A percentile compares a stretch with the other conserved stretches of the same genome.
Evolutionary conservation across 345 rosid genomes (phyloP).

Genomic region (Moringa oleifera): DNA sequence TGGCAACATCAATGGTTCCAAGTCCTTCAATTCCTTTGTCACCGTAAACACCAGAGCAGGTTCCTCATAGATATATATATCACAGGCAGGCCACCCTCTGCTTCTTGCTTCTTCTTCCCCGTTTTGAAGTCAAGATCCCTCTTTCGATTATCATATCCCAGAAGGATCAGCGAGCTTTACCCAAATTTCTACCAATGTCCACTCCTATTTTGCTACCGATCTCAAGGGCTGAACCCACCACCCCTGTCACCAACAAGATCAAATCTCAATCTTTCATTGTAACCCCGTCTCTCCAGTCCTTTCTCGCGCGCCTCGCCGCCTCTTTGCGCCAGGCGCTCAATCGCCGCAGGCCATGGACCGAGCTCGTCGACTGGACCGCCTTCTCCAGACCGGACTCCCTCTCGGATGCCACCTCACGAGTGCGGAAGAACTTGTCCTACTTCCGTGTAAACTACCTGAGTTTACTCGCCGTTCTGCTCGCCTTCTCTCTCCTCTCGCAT

Average conservation of each 20-base stretch:
- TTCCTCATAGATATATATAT: not conserved
- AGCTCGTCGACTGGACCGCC: constrained; percentile 35
- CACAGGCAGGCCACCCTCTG: not conserved
- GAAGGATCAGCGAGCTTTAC: constrained; percentile 1
- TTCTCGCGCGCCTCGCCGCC: constrained; percentile 20
- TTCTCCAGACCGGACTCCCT: constrained; percentile 40
- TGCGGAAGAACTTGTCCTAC: constrained; percentile 38
- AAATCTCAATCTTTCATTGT: constrained; percentile 36
- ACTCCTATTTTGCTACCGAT: constrained; percentile 36
- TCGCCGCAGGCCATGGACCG: constrained; percentile 38
- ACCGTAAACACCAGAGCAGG: too few relatives aligned
- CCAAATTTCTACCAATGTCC: constrained; percentile 2
- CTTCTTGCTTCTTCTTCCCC: too few relatives aligned
- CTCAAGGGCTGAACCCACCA: constrained; percentile 26
- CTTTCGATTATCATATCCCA: not conserved
- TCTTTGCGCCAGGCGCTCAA: constrained; percentile 25
- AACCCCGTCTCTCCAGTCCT: constrained; percentile 27
- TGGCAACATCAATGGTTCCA: not conserved
- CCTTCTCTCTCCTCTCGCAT: constrained; percentile 32
- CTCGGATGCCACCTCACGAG: constrained; percentile 33
- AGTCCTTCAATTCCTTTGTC: not conserved
- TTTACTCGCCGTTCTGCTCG: constrained; percentile 30
- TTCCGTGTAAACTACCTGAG: constrained; percentile 39
- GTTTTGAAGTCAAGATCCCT: not conserved
- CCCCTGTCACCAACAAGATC: constrained; percentile 25